Evolutionary conservation across 225 moss, liverwort and hornwort species (phyloP).

Genomic region (Pseudisothecium myosuroides): DNA sequence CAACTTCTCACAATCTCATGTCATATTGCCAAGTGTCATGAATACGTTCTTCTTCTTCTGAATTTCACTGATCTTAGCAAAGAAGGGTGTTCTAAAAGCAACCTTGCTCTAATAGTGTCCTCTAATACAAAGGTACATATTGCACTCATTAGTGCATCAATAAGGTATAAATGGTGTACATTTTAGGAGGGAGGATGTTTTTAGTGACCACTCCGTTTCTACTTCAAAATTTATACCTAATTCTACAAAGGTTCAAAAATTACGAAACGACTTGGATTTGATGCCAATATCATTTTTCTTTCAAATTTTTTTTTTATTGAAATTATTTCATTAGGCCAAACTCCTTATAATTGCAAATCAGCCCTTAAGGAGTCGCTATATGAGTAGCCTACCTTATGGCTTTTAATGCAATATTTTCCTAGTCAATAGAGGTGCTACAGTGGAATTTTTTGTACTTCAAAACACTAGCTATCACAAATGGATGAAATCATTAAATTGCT

Average conservation of each 20-base stretch:
- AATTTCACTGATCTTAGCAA: background rate
- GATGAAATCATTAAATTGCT: too few relatives aligned
- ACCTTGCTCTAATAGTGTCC: too few relatives aligned
- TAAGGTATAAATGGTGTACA: background rate
- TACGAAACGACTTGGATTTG: background rate
- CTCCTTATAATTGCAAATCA: background rate
- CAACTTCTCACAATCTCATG: background rate
- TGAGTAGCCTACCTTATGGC: background rate
- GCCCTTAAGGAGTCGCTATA: accelerated
- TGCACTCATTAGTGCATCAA: too few relatives aligned
- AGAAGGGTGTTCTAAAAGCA: too few relatives aligned
- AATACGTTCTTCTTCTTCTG: accelerated
- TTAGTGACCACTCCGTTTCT: background rate
- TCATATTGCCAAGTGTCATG: background rate
- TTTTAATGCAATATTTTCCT: too few relatives aligned
- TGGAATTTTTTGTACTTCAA: too few relatives aligned
- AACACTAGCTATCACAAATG: too few relatives aligned
- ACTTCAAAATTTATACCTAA: background rate
- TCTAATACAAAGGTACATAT: too few relatives aligned
- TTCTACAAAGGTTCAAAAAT: background rate
- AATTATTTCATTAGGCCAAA: too few relatives aligned
- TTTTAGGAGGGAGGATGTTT: background rate
- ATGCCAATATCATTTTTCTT: background rate
- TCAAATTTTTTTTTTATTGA: too few relatives aligned
- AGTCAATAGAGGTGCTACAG: too few relatives aligned